phyloP scores from a whole-genome alignment of 148 eudicot genomes.

The Dianthus caryophyllus region DNA sequence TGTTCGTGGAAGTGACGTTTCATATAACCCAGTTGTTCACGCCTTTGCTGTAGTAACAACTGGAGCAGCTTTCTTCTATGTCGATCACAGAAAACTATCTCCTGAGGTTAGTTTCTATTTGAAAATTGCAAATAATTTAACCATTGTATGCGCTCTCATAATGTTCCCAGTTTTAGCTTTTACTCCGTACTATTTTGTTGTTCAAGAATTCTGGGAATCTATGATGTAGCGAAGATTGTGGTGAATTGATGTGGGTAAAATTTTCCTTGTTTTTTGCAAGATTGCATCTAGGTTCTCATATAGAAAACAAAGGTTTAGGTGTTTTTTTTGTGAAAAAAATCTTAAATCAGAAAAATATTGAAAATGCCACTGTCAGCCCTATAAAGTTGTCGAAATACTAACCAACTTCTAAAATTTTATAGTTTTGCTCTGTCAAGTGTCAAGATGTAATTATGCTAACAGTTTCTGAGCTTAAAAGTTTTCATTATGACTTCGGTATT shows the following conservation, averaged over 20 bases:
- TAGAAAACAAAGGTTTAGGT: background rate
- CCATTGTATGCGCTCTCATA: background rate
- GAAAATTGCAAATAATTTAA: background rate
- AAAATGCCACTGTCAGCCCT: no score
- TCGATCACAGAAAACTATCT: slow-evolving; percentile 73
- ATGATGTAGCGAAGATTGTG: background rate
- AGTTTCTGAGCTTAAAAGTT: background rate
- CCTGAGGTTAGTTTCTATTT: slow-evolving; percentile 59
- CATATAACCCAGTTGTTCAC: slow-evolving; percentile 87
- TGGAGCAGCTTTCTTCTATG: slow-evolving; percentile 71
- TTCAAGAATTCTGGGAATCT: background rate
- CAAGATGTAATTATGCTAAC: background rate
- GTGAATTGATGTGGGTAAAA: background rate
- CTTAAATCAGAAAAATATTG: background rate
- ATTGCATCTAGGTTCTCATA: background rate
- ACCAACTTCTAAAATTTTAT: background rate
- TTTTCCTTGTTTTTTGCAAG: no score
- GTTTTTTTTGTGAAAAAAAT: background rate
- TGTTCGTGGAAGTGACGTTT: slow-evolving; percentile 85
- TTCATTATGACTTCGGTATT: background rate
- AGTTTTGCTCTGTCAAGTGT: background rate
- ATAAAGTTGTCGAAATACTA: no score
- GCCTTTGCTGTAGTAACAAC: slow-evolving; percentile 82
- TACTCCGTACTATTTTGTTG: background rate
- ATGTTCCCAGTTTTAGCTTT: background rate